Evolutionary conservation across 2,329 filamentous ascomycete species (phyloP), one percentile per base, ranked within the genome.

Genomic region (Colletotrichum costaricense): DNA sequence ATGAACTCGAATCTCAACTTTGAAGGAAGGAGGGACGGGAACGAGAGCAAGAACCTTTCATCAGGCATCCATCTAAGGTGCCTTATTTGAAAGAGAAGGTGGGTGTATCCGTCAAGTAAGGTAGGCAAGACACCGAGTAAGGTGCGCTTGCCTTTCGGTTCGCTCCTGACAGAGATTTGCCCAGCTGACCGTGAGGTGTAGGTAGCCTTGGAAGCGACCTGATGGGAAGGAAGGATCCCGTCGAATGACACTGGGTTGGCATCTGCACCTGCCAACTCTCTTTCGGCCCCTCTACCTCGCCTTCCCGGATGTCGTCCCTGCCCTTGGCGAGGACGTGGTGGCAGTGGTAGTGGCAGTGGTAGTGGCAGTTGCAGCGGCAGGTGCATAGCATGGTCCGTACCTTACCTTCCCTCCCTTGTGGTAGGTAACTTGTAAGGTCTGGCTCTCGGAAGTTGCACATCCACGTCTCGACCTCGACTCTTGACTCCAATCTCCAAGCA

Each of bases 191-290:
- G 46, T 62, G 33, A 35, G 33, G 33, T 35, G 58, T 16, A 22
- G 19, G 58, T 16, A 22, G 19, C 8, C 35, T 24, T n/a, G 12
- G 59, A 62, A 30, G 6, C 35, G 19, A 42, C 38, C 38, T 42
- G 38, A 16, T 19, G 28, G 8, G 38, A 49, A 26, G 12, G 26
- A 30, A 54, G 46, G 28, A 35, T 8, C 42, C 26, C 28, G 46
- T 63, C 26, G 42, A 63, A 52, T 63, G 46, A 24, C 46, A 54
- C 28, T 26, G 60, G 19, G 35, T n/a, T 26, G 60, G 19, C 62
- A 38, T 30, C 42, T 54, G 42, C 62, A 33, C 30, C 62, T 55
- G n/a, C 62, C 30, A 64, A 64, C 62, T 63, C 46, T 64, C 8
- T 52, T 33, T 11, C 62, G n/a, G 46, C 46, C 28, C 60, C 59